Conservation (phyloP, 192 early-diverging fungal genomes). For the Haplosporangium gracile region DNA sequence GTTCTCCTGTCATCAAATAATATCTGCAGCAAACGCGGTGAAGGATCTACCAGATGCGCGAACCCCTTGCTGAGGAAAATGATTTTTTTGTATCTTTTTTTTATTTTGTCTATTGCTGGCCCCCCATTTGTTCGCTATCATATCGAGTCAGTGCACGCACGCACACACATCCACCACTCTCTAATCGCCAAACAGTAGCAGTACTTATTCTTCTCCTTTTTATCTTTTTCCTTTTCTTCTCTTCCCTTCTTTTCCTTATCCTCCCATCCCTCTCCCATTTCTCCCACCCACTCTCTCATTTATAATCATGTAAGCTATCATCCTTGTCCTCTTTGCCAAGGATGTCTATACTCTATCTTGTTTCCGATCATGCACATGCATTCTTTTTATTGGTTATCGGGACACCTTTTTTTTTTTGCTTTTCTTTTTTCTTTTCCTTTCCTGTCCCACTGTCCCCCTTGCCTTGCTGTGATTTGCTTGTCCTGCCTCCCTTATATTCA, state of each 20-base stretch:
- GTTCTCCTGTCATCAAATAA: too few relatives aligned
- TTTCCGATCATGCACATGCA: neutral
- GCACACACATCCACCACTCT: neutral
- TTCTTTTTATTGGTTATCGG: neutral
- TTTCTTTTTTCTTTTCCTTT: neutral
- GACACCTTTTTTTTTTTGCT: neutral
- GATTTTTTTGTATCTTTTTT: neutral
- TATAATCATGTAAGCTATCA: constrained; percentile 29
- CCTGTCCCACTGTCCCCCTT: neutral
- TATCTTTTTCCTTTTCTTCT: neutral
- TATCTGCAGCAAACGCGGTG: constrained; percentile 13
- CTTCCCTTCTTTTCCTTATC: neutral
- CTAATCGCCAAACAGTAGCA: neutral
- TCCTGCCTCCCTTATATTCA: neutral
- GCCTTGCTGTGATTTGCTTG: neutral
- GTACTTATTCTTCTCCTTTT: neutral
- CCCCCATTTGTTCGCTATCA: neutral
- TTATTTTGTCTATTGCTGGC: neutral
- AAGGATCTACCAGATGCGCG: neutral
- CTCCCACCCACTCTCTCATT: constrained; percentile 4
- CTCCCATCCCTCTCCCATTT: neutral
- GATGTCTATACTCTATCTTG: too few relatives aligned
- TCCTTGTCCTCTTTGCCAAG: neutral
- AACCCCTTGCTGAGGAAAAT: constrained; percentile 4
- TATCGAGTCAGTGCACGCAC: neutral